Evolutionary conservation across 805 yeast genomes (phyloP).

Genomic region (Lachancea waltii): DNA sequence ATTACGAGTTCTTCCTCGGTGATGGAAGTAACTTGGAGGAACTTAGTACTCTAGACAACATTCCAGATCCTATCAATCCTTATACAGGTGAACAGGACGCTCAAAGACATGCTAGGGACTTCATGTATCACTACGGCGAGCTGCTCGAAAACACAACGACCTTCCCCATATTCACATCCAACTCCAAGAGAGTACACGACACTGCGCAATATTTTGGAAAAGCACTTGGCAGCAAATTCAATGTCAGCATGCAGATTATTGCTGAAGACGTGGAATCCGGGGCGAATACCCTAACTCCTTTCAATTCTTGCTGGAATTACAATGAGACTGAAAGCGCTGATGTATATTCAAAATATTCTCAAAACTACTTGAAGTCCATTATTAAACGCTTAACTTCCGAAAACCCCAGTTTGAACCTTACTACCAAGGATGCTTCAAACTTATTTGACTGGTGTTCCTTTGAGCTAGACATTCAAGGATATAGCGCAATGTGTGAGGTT

Average conservation of each 20-base stretch:
- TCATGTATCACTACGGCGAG: conserved; percentile 38
- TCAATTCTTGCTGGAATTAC: conserved; percentile 38
- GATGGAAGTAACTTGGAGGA: conserved; percentile 38
- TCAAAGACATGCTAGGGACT: conserved; percentile 39
- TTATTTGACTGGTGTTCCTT: conserved; percentile 65
- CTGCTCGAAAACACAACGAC: conserved; percentile 34
- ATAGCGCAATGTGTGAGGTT: conserved; percentile 58
- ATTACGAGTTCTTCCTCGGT: conserved; percentile 42
- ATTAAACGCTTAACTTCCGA: conserved; percentile 49
- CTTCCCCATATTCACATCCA: conserved; percentile 43
- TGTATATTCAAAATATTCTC: conserved; percentile 16
- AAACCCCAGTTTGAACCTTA: conserved; percentile 50
- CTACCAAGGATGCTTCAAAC: conserved; percentile 44
- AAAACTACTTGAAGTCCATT: conserved; percentile 44
- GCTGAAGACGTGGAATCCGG: conserved; percentile 40
- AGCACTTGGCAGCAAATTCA: conserved; percentile 20
- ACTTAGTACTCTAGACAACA: conserved; percentile 29
- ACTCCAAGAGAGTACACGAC: conserved; percentile 42
- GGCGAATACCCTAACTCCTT: conserved; percentile 46
- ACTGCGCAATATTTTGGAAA: conserved; percentile 49
- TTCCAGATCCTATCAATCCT: conserved; percentile 24
- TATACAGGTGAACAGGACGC: conserved; percentile 45
- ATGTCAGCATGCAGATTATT: conserved; percentile 33
- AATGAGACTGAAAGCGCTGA: conserved; percentile 20
- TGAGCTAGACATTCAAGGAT: conserved; percentile 65